A percentile compares a stretch with the other conserved stretches of the same genome.
Evolutionary conservation across 2,329 filamentous ascomycete species (phyloP).

Genomic region (Penicillium decumbens): DNA sequence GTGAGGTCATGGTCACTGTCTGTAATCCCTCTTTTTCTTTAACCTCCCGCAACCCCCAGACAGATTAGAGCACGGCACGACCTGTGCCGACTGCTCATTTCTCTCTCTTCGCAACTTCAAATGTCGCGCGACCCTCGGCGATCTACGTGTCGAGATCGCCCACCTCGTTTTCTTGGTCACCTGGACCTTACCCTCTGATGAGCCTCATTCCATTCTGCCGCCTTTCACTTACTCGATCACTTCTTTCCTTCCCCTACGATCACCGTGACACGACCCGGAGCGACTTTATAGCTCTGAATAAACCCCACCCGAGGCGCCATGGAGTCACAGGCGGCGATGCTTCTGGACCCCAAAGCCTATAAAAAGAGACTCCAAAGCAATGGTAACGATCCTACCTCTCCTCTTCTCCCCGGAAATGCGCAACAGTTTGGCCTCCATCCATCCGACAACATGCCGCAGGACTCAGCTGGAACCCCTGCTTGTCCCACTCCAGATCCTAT

Average conservation of each 20-base stretch:
- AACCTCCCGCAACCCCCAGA: background rate
- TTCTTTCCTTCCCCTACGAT: background rate
- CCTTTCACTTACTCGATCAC: background rate
- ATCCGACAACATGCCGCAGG: background rate
- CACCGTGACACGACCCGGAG: background rate
- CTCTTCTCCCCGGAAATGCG: constrained; percentile 2
- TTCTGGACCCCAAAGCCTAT: constrained; percentile 43
- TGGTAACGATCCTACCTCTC: constrained; percentile 27
- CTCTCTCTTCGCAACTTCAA: background rate
- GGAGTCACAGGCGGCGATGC: constrained; percentile 41
- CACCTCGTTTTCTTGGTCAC: constrained; percentile 12
- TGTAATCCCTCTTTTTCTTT: constrained; percentile 1
- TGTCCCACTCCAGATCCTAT: constrained; percentile 9
- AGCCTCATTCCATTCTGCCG: constrained; percentile 3
- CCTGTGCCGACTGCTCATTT: background rate
- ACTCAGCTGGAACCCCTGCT: background rate
- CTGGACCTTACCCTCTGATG: constrained; percentile 5
- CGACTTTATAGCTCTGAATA: background rate
- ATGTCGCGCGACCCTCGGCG: constrained; percentile 13
- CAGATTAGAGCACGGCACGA: background rate
- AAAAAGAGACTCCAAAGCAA: constrained; percentile 35
- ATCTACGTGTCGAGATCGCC: constrained; percentile 15
- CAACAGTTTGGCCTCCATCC: background rate
- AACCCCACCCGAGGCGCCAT: constrained; percentile 22
- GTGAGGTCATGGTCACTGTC: constrained; percentile 22